These are phyloP conservation scores for Globisporangium alternatum DNA, from an alignment of 352 stramenopile species.

Conservation along the genomic window DNA sequence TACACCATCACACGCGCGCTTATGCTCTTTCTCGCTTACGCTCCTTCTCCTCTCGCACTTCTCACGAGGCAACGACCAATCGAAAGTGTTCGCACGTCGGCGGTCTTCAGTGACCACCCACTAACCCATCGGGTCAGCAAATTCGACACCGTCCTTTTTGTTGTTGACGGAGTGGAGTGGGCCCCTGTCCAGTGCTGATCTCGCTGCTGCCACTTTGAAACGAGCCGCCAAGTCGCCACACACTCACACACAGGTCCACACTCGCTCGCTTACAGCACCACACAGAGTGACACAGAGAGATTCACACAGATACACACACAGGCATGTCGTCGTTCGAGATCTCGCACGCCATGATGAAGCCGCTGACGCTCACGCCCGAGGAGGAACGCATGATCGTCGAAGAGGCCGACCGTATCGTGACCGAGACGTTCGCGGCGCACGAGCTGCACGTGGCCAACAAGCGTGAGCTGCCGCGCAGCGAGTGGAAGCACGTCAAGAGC, in stretches of 20 bases:
- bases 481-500: conserved; percentile 37
- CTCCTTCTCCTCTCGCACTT: too few relatives aligned
- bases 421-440: conserved; percentile 10
- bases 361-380: conserved; percentile 7
- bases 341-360: conserved; percentile 20
- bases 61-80: neutral
- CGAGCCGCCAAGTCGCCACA: neutral
- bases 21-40: too few relatives aligned
- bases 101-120: neutral
- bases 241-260: neutral
- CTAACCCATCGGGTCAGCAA: neutral
- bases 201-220: neutral
- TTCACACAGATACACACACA: neutral
- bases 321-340: neutral
- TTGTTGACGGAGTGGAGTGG: neutral
- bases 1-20: too few relatives aligned
- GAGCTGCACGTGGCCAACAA: conserved; percentile 5
- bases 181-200: neutral
- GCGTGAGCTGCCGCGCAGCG: conserved; percentile 19
- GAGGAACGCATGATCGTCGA: conserved; percentile 9
- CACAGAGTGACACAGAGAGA: neutral
- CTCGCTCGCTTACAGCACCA: too few relatives aligned
- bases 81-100: neutral
- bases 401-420: conserved; percentile 8
- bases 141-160: neutral